Base-by-base conservation (phyloP, 129 eudicot genomes). In the Sambucus nigra region DNA sequence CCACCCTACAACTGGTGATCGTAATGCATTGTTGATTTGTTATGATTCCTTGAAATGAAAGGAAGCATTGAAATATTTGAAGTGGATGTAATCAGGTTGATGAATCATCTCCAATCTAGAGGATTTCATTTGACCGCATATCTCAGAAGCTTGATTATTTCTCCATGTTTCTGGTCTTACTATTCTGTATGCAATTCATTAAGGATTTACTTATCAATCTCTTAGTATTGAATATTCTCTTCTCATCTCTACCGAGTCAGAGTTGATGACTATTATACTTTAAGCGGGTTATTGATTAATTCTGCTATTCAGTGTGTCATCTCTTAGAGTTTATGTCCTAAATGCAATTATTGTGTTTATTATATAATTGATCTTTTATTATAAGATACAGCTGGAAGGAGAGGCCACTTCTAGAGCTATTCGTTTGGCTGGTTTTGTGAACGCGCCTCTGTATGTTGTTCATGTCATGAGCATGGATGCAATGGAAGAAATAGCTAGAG, bases 401-500 rank as follows among this genome's bases (percentile, higher is more conserved):
- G 99, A 92, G 71, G 99, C 99, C 64, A 92, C 96, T 54, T 73
- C 88, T 65, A 80, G 99, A 35, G 96, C 99, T 47, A 86, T 92
- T 59, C 96, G 91, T 49, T 68, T 92, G 84, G 96, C 99, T 67
- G 76, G 69, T 77, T 92, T 92, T 60, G 91, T 92, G 52, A 92
- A 92, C 74, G 60, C 94, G n/a, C 96, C 99, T n/a, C 68, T 92
- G 60, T 92, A 92, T 50, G 74, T 92, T 63, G 96, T 92, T 65
- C 99, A 92, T 77, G 99, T 92, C 61, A 92, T 92, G 99, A 92
- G 99, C 79, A 75, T 72, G 59, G 95, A 92, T 72, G 96, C 99
- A 19, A 92, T 92, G 96, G 99, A 92, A 64, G 99, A 92, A 72
- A 71, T 92, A 61, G 91, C 99, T 27, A 74, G 75, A 66, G 99